Evolutionary conservation across 1,139 yeast species (phyloP), one percentile per base, ranked within the genome.

Genomic region (Geotrichum phurueaensis): DNA sequence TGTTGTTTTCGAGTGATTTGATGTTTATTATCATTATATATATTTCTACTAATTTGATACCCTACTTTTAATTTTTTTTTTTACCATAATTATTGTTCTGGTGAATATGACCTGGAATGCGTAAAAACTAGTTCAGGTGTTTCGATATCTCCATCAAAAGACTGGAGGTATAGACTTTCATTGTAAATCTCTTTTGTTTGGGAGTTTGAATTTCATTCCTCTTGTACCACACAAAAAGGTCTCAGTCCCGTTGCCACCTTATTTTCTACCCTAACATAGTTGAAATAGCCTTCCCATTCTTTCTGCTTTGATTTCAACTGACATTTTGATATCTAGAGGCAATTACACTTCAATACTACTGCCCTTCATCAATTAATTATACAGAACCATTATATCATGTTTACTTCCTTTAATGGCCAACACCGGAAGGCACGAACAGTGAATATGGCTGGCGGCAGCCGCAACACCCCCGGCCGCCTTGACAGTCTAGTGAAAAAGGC

Each of bases 361-460:
- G 4, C 36, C 31, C n/a, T 25, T 39, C 27, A 33, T 31, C 18
- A 33, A 20, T 36, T 18, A 3, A 33, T 52, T 23, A 13, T 22
- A 31, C 25, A 33, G 9, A 52, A 33, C 12, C 29, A 10, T 5
- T n/a, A n/a, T 3, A 39, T 39, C 22, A 53, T 57, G 60, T 57
- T 58, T 52, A 29, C 54, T 70, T 75, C 74, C 66, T 76, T 76
- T 65, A 66, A 72, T 9, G 79, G 79, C 20, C 72, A 72, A 58
- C 65, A 69, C 53, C 67, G 72, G 12, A 71, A 74, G 54, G 58
- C 68, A 39, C 77, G 97, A 62, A 82, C 80, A 50, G 86, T 92
- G 65, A 91, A 92, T 70, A 77, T 91, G 54, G 95, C 97, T 2
- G 87, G 87, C 61, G 73, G 77, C 66, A 69, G 56, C 69, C 71